Percentiles rank a stretch among this genome's conserved stretches.
Conservation (phyloP, 331 rosid species). For the Pyrus hybrid region DNA sequence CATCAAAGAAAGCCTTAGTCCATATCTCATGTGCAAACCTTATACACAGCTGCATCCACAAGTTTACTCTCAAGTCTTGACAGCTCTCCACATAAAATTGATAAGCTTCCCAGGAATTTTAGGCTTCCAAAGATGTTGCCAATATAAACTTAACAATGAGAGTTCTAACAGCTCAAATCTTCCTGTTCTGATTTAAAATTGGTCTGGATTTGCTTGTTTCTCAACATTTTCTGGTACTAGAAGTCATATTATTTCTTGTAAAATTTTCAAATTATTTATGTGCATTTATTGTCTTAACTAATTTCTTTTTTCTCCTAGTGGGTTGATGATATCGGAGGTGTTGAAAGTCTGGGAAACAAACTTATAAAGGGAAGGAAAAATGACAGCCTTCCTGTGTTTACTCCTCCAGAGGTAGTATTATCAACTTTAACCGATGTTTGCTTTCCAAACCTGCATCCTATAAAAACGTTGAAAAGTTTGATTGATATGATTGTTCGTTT, state of each 20-base stretch:
- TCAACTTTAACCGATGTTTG: background rate
- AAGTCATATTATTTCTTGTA: background rate
- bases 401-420: slow-evolving; percentile 68
- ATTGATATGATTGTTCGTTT: background rate
- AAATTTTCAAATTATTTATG: background rate
- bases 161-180: background rate
- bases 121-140: no score
- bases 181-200: background rate
- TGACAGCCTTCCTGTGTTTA: slow-evolving; percentile 65
- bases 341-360: slow-evolving; percentile 59
- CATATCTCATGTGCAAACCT: no score
- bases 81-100: no score
- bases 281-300: slow-evolving; percentile 4
- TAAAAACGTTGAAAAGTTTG: background rate
- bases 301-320: slow-evolving; percentile 46
- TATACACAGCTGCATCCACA: no score
- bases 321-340: slow-evolving; percentile 87
- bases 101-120: no score
- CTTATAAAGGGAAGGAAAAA: slow-evolving; percentile 54
- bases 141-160: background rate
- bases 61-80: no score
- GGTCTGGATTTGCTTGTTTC: background rate
- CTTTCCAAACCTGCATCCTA: background rate
- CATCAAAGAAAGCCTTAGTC: no score
- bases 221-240: background rate